Evolutionary conservation across 306 rosid genomes (phyloP).

Genomic region (Glycine latifolia): DNA sequence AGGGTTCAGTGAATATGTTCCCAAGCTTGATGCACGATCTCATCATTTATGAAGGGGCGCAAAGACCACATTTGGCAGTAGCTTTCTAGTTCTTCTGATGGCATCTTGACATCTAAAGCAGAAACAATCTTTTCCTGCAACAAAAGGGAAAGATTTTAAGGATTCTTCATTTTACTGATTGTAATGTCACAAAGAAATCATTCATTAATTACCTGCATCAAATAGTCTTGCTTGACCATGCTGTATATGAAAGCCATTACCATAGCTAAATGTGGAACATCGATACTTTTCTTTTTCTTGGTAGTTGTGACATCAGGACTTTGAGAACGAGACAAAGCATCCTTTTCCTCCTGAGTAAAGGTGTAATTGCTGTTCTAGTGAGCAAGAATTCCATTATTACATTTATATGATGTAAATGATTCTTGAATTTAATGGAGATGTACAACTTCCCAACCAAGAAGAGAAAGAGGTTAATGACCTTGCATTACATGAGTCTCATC

Average conservation of each 20-base stretch:
- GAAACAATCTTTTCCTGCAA: constrained; percentile 76
- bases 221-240: constrained; percentile 74
- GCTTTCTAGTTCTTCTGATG: constrained; percentile 72
- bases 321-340: constrained; percentile 44
- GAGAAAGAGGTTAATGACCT: too few relatives aligned
- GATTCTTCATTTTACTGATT: constrained; percentile 22
- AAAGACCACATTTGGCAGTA: constrained; percentile 86
- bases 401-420: too few relatives aligned
- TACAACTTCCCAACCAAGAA: too few relatives aligned
- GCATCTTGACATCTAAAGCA: constrained; percentile 60
- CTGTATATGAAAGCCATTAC: constrained; percentile 66
- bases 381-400: background rate
- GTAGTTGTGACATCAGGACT: constrained; percentile 38
- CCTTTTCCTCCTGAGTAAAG: constrained; percentile 55
- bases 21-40: constrained; percentile 70
- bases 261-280: constrained; percentile 47
- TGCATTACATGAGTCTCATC: background rate
- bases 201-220: constrained; percentile 82
- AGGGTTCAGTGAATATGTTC: constrained; percentile 55
- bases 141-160: constrained; percentile 7
- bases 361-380: background rate
- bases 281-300: too few relatives aligned
- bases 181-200: constrained; percentile 9
- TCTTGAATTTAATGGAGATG: too few relatives aligned
- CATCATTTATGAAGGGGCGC: constrained; percentile 59